Evolutionary conservation across 2,329 filamentous ascomycete genomes (phyloP).

Genomic region (Ceratocystis cacaofunesta): DNA sequence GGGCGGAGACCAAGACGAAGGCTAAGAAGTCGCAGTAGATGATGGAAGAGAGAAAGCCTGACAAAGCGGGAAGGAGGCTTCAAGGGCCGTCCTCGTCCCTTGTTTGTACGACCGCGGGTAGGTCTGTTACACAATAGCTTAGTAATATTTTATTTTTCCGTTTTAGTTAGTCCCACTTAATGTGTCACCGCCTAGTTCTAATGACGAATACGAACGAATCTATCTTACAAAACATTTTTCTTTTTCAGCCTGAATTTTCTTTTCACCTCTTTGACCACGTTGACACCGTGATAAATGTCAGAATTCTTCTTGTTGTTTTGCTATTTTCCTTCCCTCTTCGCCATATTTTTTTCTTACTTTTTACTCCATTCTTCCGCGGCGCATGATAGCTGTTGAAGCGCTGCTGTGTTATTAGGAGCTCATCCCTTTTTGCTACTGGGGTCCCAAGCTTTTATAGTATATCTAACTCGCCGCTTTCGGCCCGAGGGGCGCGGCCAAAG

Average conservation of each 20-base stretch:
- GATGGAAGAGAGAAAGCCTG: not conserved
- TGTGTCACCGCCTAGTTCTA: not conserved
- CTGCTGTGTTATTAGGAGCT: no score
- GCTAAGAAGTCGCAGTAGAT: constrained; percentile 18
- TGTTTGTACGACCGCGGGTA: not conserved
- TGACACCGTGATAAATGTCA: no score
- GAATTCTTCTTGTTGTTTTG: no score
- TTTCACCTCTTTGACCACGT: no score
- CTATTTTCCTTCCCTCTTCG: no score
- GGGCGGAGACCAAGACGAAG: not conserved
- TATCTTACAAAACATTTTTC: no score
- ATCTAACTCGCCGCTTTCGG: not conserved
- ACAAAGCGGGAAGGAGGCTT: not conserved
- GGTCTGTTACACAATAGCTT: not conserved
- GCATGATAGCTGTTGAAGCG: no score
- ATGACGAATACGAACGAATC: not conserved
- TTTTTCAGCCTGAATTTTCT: no score
- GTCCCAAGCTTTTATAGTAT: no score
- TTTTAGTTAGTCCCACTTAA: not conserved
- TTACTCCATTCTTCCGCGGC: no score
- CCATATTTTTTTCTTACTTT: no score
- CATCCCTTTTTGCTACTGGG: no score
- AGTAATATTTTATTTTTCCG: not conserved
- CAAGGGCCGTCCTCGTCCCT: not conserved
- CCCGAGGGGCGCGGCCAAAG: not conserved